Evolutionary conservation across 2,329 filamentous ascomycete species (phyloP), one percentile per base, ranked within the genome.

Genomic region (Metarhizium robertsii): DNA sequence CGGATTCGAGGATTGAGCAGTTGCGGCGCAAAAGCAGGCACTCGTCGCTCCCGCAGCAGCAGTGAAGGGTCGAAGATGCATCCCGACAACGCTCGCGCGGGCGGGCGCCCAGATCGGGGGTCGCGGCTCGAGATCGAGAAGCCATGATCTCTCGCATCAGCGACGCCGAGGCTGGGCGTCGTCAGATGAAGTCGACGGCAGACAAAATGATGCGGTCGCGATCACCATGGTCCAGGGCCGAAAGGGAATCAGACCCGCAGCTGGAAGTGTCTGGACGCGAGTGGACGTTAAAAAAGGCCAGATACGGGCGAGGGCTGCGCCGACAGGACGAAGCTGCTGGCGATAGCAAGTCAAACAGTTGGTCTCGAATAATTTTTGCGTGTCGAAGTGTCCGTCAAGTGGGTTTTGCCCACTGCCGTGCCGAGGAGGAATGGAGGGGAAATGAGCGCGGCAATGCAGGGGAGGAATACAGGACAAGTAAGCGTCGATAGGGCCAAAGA

Each of bases 1-100:
- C 79, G 58, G 83, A 86, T 63, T 90, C 85, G 50, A 97, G 78
- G 59, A 90, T 79, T 49, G 80, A 79, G 69, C 85, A 86, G 72
- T 92, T 96, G 73, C 92, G 86, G 70, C 83, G 84, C 59, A 96
- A 79, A 68, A 88, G 90, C 62, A 85, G 80, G 71, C 92, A 97
- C 65, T 90, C 85, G 59, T 77, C 69, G 61, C 84, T 85, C 55
- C 91, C 92, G 74, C 92, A 99, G 74, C 92, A 99, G 78, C 94
- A 97, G 52, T 73, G 75, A 60, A 84, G 67, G 18, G 73, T 62
- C 47, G 71, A 65, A 53, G 66, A 54, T 49, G 61, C 58, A 46
- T 53, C 60, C 46, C 65, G 62, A 42, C 54, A 56, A 56, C 59
- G 59, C 43, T 57, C 56, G 49, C 56, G 54, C 52, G 60, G 64